Evolutionary conservation across 2,329 filamentous ascomycete species (phyloP), one percentile per base, ranked within the genome.

Genomic region (Myotisia sp.): DNA sequence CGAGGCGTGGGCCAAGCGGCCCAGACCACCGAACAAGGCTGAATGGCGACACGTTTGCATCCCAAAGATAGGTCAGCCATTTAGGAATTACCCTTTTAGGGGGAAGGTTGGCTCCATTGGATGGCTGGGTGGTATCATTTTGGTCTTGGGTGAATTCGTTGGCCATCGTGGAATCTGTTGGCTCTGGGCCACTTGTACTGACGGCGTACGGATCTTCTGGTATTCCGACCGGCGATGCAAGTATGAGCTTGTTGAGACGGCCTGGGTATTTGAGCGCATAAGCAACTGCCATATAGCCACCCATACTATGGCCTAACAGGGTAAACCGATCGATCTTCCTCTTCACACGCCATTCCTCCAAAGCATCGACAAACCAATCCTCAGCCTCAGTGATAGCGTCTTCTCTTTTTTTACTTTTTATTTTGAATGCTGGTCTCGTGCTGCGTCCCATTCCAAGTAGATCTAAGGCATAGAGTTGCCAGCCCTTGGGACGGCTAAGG

Each of bases 221-320:
- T 5, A 98, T 80, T 13, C 90, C 90, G 13, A 94, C 90, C 0
- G 90, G 90, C 0, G 84, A 93, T 0, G 84, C 90, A 19, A 98
- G 70, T 42, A 98, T 92, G 42, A 98, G 72, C 62, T 98, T 98
- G 62, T 98, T 93, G 21, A 98, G 62, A 45, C 74, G 82, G 9
- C 87, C 87, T 0, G 90, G 90, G 51, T 98, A 98, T 56, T 98
- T 98, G 39, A 95, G 67, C 1, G 90, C 86, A 53, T 98, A 98
- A 13, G 85, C 86, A 0, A 92, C 79, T 3, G 87, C 85, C 54
- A 98, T 79, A 53, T 98, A 98, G 4, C 90, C 90, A 36, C 90
- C 90, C 29, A 98, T 67, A 29, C 82, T 92, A 62, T 98, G 90
- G 1, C 87, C 90, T 5, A 95, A 68, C 3, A 98, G 67, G 0